Conservation (phyloP, 495 filamentous ascomycete genomes). For the Podospora anserina region DNA sequence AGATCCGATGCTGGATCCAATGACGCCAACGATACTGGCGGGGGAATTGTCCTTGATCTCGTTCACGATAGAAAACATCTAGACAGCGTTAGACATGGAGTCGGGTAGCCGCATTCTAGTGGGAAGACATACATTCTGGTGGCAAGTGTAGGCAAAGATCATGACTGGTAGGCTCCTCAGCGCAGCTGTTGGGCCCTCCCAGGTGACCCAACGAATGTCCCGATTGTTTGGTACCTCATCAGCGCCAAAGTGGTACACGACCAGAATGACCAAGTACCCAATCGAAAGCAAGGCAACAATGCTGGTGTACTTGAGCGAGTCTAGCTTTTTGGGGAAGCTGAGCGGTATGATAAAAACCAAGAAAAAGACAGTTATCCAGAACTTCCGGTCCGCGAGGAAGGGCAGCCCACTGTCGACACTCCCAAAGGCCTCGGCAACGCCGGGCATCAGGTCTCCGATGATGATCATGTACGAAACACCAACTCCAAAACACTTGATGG, state of each 20-base stretch:
- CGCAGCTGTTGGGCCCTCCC: conserved; percentile 72
- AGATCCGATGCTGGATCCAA: conserved; percentile 76
- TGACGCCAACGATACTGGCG: conserved; percentile 70
- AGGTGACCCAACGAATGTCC: conserved; percentile 66
- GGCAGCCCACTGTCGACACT: conserved; percentile 54
- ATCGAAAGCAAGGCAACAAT: conserved; percentile 89
- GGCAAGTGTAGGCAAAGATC: conserved; percentile 97
- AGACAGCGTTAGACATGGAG: conserved; percentile 12
- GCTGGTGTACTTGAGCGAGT: conserved; percentile 96
- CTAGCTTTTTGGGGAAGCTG: conserved; percentile 83
- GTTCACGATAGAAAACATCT: conserved; percentile 99
- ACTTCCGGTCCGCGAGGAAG: conserved; percentile 82
- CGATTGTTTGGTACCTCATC: conserved; percentile 73
- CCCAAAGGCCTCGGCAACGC: conserved; percentile 72
- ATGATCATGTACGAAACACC: conserved; percentile 97
- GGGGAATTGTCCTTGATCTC: conserved; percentile 87
- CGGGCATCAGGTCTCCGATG: conserved; percentile 97
- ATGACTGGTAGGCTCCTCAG: conserved; percentile 89
- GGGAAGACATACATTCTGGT: conserved; percentile 74
- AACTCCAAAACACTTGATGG: conserved; percentile 97
- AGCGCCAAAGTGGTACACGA: conserved; percentile 83
- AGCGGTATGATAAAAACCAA: conserved; percentile 94
- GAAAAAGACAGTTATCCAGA: conserved; percentile 97
- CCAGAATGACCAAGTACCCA: conserved; percentile 85
- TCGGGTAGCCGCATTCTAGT: background rate